Base-by-base conservation (phyloP, 2,329 filamentous ascomycete species). In the Tolypocladium album region DNA sequence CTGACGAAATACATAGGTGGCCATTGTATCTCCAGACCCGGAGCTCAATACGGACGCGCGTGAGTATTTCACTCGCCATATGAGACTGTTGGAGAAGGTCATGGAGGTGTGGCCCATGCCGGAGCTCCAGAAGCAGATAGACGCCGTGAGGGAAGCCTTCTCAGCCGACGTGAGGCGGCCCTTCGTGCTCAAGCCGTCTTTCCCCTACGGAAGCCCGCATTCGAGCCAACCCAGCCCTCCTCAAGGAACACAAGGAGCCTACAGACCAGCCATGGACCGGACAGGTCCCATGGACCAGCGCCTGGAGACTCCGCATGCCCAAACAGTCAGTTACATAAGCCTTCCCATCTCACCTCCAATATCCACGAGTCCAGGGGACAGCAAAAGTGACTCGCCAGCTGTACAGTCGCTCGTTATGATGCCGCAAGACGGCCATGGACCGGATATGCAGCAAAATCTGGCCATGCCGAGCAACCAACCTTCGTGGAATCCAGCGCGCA, bases 11-110 rank as follows among this genome's bases (percentile, higher is more conserved):
- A 60, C 9, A 38, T 43, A 95, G 92, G 88, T 96, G 65, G 92
- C 92, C 5, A 88, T 97, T 62, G 95, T 92, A 17, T 97, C 92
- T 22, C 93, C 94, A 22, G 92, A 97, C 71, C 89, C 91, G 1
- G 89, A 94, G 45, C 83, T 96, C 60, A 92, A 94, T 70, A 79
- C 81, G 0, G 91, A 96, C 71, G 90, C 93, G 7, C 84, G 90
- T 39, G 88, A 93, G 63, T 97, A 89, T 71, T 97, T 97, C 69
- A 89, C 90, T 2, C 83, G 93, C 56, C 92, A 97, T 67, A 97
- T 97, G 93, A 86, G 92, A 59, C 88, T 97, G 43, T 79, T 97
- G 61, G 93, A 97, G 72, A 87, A 86, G 64, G 94, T 92, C 66
- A 89, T 90, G 70, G 81, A 83, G 11, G 86, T 87, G 5, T 95